Evolutionary conservation across 345 rosid species (phyloP), one percentile per base, ranked within the genome.

Genomic region (Hibiscus trionum): DNA sequence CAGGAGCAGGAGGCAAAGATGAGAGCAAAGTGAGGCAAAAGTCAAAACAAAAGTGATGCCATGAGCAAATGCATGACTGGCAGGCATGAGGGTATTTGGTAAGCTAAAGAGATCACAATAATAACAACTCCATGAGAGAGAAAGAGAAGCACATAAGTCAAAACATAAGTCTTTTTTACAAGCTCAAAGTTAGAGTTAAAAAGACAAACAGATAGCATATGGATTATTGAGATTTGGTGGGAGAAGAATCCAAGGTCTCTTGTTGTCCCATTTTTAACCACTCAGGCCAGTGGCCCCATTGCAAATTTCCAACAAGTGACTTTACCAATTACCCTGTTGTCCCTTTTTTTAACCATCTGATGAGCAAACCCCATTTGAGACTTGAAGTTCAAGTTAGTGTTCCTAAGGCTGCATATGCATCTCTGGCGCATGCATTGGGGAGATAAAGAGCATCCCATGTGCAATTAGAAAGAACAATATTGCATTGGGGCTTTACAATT

Each of bases 71-170:
- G 49, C 50, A 17, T 21, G 69, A 65, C 17, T 27, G 59, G 15
- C 26, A 27, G 47, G 50, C 17, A 17, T 33, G 12, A 55, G 31
- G 31, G 21, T 60, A 10, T 60, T 69, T 73, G 66, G 77, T 73
- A 47, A 56, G 72, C 67, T 52, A 26, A 44, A 44, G 29, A 63
- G 42, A 70, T 55, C 59, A 55, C 24, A 4, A 55, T 21, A 42
- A 62, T n/a, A 42, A n/a, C 75, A n/a, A 78, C 77, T 70, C 58
- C 57, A 1, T 24, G 16, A 33, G 46, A 19, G 55, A 31, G 46
- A 42, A 15, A 61, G 46, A 42, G 46, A 42, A 27, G 61, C 47
- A 29, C 67, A 1, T 6, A 73, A 73, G 74, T 78, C 74, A 77
- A 76, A 62, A 42, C 3, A 29, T 10, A 26, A 16, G 46, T 63